Percentiles rank a stretch among this genome's conserved stretches.
Conservation (phyloP, 1,284 basidiomycete species). For the Xanthoconium separans region DNA sequence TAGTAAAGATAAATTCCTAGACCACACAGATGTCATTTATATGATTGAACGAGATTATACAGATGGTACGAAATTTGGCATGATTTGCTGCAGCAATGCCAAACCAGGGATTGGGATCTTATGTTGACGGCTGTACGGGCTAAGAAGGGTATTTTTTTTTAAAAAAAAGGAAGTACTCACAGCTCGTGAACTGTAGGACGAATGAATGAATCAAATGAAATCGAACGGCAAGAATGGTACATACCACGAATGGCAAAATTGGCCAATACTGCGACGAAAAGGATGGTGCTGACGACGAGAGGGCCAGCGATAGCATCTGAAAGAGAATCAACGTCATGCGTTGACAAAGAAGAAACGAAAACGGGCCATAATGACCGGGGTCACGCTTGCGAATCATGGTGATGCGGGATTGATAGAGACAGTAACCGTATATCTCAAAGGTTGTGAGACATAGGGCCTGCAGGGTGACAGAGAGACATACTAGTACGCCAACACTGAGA, state of each 20-base stretch:
- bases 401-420: constrained; percentile 85
- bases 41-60: constrained; percentile 2
- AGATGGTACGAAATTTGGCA: constrained; percentile 23
- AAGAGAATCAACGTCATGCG: not conserved
- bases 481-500: constrained; percentile 70
- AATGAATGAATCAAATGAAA: not conserved
- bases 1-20: not conserved
- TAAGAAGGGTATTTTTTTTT: no score
- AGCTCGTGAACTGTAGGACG: constrained; percentile 35
- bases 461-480: constrained; percentile 35
- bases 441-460: not conserved
- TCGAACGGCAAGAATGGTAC: constrained; percentile 18
- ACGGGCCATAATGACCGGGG: constrained; percentile 87
- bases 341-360: constrained; percentile 10
- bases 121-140: constrained; percentile 23
- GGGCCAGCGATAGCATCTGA: constrained; percentile 81
- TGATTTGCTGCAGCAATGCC: constrained; percentile 23
- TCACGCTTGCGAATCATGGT: constrained; percentile 89
- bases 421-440: constrained; percentile 79
- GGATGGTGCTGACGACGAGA: constrained; percentile 70
- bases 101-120: constrained; percentile 33
- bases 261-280: constrained; percentile 82
- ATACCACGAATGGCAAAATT: constrained; percentile 86
- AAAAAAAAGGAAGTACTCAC: constrained; percentile 35
- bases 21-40: not conserved